These are phyloP conservation scores for Globisporangium paddicum DNA, from an alignment of 352 stramenopile genomes.

Conservation along the genomic window DNA sequence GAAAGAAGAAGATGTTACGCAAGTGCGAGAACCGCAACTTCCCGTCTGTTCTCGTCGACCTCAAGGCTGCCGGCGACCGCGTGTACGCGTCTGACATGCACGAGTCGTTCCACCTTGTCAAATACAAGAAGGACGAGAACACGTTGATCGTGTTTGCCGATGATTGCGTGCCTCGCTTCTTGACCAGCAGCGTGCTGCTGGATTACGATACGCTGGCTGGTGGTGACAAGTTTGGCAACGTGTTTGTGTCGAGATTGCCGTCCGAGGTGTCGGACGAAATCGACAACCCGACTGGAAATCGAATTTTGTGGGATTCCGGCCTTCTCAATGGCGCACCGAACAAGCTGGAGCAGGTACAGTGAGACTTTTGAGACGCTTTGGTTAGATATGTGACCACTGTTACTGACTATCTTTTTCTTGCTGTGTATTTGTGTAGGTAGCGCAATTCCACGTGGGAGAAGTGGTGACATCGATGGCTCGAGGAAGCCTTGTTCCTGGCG, in stretches of 20 bases:
- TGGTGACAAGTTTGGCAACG: slow-evolving; percentile 99
- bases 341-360: slow-evolving; percentile 92
- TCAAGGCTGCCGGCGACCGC: slow-evolving; percentile 93
- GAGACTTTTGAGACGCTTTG: neutral
- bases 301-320: slow-evolving; percentile 95
- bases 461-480: slow-evolving; percentile 97
- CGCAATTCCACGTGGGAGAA: slow-evolving; percentile 97
- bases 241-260: slow-evolving; percentile 95
- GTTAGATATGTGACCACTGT: neutral
- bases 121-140: slow-evolving; percentile 97
- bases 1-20: slow-evolving; percentile 98
- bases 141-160: slow-evolving; percentile 96
- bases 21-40: slow-evolving; percentile 98
- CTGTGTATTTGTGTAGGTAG: slow-evolving; percentile 35
- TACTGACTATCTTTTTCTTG: neutral
- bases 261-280: slow-evolving; percentile 93
- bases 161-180: slow-evolving; percentile 87
- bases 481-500: slow-evolving; percentile 93
- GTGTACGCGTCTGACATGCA: slow-evolving; percentile 96
- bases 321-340: slow-evolving; percentile 92
- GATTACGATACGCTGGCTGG: slow-evolving; percentile 99
- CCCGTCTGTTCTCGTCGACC: slow-evolving; percentile 89
- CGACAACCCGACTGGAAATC: slow-evolving; percentile 95
- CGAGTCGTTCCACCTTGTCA: slow-evolving; percentile 96
- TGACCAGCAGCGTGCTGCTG: slow-evolving; percentile 85